phyloP scores from a whole-genome alignment of 2,329 filamentous ascomycete genomes.

The Aspergillus ochraceus region DNA sequence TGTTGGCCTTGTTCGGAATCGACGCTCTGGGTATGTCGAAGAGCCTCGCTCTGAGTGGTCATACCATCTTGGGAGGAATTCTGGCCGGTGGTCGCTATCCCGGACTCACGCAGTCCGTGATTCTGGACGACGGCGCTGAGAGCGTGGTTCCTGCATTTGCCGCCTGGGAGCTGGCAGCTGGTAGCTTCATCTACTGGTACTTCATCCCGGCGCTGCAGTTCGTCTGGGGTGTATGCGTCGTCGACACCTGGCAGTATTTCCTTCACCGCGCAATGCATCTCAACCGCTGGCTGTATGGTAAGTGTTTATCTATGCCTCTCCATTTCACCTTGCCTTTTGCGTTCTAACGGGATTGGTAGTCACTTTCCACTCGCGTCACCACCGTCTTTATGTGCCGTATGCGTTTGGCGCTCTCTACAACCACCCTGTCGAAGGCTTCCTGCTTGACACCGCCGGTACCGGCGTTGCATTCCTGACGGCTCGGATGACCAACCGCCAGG shows the following conservation, averaged over 20 bases:
- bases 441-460: constrained; percentile 87
- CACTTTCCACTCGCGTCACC: constrained; percentile 90
- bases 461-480: constrained; percentile 79
- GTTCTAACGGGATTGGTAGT: constrained; percentile 49
- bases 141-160: constrained; percentile 70
- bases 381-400: constrained; percentile 95
- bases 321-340: background rate
- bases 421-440: constrained; percentile 89
- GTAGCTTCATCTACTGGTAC: constrained; percentile 76
- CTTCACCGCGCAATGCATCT: constrained; percentile 94
- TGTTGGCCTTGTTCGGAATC: constrained; percentile 72
- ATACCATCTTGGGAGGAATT: constrained; percentile 73
- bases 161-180: constrained; percentile 74
- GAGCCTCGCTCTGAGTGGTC: constrained; percentile 64
- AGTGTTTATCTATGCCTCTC: constrained; percentile 37
- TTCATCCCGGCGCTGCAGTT: constrained; percentile 78
- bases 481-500: constrained; percentile 80
- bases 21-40: constrained; percentile 74
- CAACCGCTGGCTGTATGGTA: constrained; percentile 96
- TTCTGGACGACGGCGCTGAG: constrained; percentile 51
- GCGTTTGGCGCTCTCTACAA: constrained; percentile 97
- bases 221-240: constrained; percentile 67
- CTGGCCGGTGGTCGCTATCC: constrained; percentile 82
- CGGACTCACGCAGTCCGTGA: constrained; percentile 61
- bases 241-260: constrained; percentile 99